Conservation (phyloP, 441 rosid genomes). For the Populus hybrid region DNA sequence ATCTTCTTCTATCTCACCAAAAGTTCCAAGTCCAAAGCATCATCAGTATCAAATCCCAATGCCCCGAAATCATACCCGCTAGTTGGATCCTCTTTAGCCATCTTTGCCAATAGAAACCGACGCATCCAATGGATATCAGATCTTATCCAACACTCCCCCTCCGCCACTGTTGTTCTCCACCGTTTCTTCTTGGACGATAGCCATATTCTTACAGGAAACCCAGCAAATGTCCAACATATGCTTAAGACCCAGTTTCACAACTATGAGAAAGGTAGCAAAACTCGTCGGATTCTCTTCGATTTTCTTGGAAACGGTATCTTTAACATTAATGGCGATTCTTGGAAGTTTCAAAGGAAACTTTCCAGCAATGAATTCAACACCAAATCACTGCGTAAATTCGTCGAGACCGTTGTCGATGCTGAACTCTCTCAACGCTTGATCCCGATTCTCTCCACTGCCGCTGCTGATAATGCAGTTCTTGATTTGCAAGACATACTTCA, state of each 20-base stretch:
- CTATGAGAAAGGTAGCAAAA: constrained; percentile 43
- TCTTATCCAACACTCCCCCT: constrained; percentile 39
- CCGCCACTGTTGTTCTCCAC: constrained; percentile 39
- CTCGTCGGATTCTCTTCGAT: constrained; percentile 31
- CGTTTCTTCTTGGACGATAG: constrained; percentile 24
- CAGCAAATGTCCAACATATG: constrained; percentile 54
- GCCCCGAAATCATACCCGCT: constrained; percentile 45
- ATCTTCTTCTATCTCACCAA: constrained; percentile 26
- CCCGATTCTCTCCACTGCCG: neutral
- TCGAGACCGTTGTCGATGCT: neutral
- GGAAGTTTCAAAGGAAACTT: constrained; percentile 5
- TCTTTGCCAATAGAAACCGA: constrained; percentile 35
- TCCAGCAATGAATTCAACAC: neutral
- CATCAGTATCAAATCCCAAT: neutral
- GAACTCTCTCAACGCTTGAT: neutral
- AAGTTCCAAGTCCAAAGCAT: constrained; percentile 10
- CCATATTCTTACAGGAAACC: constrained; percentile 51
- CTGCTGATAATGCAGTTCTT: neutral
- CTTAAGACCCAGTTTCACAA: constrained; percentile 55
- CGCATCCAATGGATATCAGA: constrained; percentile 43
- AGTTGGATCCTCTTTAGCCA: constrained; percentile 43
- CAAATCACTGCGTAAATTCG: neutral
- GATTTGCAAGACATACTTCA: constrained; percentile 6
- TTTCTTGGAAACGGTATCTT: constrained; percentile 39
- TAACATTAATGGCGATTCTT: neutral